phyloP scores from a whole-genome alignment of 208 protist genomes.

The Trypanosoma platydactyli region DNA sequence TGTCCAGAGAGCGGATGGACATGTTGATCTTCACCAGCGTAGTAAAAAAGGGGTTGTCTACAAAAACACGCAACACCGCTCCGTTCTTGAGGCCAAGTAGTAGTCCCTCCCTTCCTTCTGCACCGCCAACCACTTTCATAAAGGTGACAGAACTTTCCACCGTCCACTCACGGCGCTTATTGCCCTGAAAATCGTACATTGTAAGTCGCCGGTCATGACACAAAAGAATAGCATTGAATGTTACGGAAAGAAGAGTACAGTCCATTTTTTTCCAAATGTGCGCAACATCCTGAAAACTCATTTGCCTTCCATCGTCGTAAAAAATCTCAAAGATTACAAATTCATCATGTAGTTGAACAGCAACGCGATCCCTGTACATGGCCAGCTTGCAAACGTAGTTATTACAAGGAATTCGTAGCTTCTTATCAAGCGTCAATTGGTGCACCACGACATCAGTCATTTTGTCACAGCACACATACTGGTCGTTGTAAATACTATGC shows the following conservation, averaged over 20 bases:
- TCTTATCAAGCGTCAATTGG: slow-evolving; percentile 86
- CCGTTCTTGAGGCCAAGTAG: slow-evolving; percentile 94
- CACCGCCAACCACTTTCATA: slow-evolving; percentile 94
- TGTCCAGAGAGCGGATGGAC: slow-evolving; percentile 88
- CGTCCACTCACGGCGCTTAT: slow-evolving; percentile 93
- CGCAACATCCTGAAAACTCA: slow-evolving; percentile 90
- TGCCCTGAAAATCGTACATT: slow-evolving; percentile 91
- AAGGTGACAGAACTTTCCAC: slow-evolving; percentile 93
- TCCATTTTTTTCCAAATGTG: slow-evolving; percentile 91
- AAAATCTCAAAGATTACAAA: slow-evolving; percentile 94
- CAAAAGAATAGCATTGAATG: slow-evolving; percentile 85
- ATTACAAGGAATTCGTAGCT: slow-evolving; percentile 89
- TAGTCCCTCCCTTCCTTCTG: slow-evolving; percentile 86
- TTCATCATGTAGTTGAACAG: slow-evolving; percentile 92
- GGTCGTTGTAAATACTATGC: slow-evolving; percentile 94
- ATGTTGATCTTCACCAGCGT: slow-evolving; percentile 81
- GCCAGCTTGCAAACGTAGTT: slow-evolving; percentile 96
- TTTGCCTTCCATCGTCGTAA: slow-evolving; percentile 87
- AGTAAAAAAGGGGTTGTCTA: slow-evolving; percentile 96
- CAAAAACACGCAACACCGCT: slow-evolving; percentile 92
- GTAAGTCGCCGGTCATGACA: slow-evolving; percentile 88
- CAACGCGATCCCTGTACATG: slow-evolving; percentile 93
- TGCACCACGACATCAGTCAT: slow-evolving; percentile 97
- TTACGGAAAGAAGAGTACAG: slow-evolving; percentile 93
- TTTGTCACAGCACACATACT: slow-evolving; percentile 95